Evolutionary conservation across 176 grass and related monocot genomes (phyloP).

Genomic region (Chrysopogon serrulatus): DNA sequence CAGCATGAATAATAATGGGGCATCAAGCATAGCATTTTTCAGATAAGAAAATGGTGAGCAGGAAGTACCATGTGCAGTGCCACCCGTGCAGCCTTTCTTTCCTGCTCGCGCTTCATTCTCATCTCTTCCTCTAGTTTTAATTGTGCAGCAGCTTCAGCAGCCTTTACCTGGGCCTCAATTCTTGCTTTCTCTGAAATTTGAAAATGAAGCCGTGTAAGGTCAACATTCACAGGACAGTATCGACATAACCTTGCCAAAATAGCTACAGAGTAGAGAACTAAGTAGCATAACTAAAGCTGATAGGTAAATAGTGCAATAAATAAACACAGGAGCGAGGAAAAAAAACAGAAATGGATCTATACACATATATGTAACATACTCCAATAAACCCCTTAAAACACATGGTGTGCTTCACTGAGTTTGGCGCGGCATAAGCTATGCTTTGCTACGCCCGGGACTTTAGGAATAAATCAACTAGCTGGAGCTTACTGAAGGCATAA

Average conservation of each 20-base stretch:
- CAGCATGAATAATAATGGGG: not conserved
- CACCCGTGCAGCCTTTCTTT: slow-evolving; percentile 77
- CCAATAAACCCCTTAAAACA: not conserved
- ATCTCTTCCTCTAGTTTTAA: slow-evolving; percentile 61
- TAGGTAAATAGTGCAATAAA: not conserved
- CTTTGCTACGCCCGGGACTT: not conserved
- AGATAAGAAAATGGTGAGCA: not conserved
- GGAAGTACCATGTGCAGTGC: slow-evolving; percentile 59
- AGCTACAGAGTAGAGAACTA: not conserved
- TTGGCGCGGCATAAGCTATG: not conserved
- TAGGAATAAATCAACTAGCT: not conserved
- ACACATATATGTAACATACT: not conserved
- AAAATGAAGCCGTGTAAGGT: not conserved
- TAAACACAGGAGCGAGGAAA: not conserved
- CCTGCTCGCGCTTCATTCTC: slow-evolving; percentile 54
- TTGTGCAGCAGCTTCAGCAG: slow-evolving; percentile 54
- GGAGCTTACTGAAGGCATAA: not conserved
- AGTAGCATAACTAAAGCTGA: not conserved
- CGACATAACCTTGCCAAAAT: not conserved
- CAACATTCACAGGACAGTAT: not conserved
- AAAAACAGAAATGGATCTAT: not conserved
- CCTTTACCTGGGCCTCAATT: slow-evolving; percentile 79
- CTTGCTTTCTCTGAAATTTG: slow-evolving; percentile 53
- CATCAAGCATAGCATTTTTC: slow-evolving; percentile 12
- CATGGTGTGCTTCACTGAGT: not conserved